A percentile compares a stretch with the other conserved stretches of the same genome.
Evolutionary conservation across 208 protist species (phyloP).

Genomic region (Wallacemonas rigidus): DNA sequence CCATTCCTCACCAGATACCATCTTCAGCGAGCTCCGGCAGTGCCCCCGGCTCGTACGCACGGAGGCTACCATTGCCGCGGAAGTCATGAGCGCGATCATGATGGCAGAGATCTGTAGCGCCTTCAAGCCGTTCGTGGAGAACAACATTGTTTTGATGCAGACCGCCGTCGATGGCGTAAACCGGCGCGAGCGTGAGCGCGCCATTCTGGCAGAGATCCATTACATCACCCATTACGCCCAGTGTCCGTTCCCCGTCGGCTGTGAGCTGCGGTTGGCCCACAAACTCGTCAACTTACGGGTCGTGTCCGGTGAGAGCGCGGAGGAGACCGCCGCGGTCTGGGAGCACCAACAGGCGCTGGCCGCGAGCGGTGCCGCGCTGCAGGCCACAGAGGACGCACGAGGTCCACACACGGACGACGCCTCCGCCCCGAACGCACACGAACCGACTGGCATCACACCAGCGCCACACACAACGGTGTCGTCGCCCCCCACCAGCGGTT

Average conservation of each 20-base stretch:
- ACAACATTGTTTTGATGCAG: conserved; percentile 61
- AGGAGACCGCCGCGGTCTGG: conserved; percentile 8
- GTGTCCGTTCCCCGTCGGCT: conserved; percentile 22
- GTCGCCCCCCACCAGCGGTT: too few relatives aligned
- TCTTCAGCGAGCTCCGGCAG: conserved; percentile 61
- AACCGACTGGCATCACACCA: too few relatives aligned
- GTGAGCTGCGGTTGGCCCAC: conserved; percentile 37
- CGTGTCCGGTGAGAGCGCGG: conserved; percentile 59
- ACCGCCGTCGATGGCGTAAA: conserved; percentile 59
- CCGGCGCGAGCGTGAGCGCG: conserved; percentile 42
- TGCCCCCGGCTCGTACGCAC: conserved; percentile 30
- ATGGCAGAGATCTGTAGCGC: conserved; percentile 58
- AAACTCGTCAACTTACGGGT: conserved; percentile 46
- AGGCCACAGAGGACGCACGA: not conserved
- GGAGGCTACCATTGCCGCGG: conserved; percentile 54
- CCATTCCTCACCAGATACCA: conserved; percentile 22
- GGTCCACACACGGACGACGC: too few relatives aligned
- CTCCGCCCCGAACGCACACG: too few relatives aligned
- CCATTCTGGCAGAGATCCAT: conserved; percentile 64
- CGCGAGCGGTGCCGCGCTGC: not conserved
- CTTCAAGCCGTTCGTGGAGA: conserved; percentile 41
- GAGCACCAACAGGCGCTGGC: not conserved
- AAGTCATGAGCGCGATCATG: conserved; percentile 69
- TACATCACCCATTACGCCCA: conserved; percentile 32
- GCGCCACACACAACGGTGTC: too few relatives aligned